A percentile compares a stretch with the other conserved stretches of the same genome.
Evolutionary conservation across 768 basidiomycete genomes (phyloP).

Genomic region (Tylopilus sp.): DNA sequence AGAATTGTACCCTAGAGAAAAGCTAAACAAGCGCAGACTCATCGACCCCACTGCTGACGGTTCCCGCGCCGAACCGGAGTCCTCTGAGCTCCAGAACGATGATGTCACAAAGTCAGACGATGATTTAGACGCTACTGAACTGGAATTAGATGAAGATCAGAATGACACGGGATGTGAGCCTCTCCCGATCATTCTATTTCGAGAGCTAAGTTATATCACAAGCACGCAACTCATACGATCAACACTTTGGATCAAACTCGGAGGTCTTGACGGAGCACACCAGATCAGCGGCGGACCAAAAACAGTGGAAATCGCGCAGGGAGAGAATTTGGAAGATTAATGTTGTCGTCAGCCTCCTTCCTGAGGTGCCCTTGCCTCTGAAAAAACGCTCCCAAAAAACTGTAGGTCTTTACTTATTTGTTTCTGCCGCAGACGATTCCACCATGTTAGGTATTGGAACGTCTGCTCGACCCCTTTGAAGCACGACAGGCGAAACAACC

Average conservation of each 20-base stretch:
- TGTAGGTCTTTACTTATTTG: constrained; percentile 17
- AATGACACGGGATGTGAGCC: constrained; percentile 17
- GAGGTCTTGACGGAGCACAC: constrained; percentile 45
- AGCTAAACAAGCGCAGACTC: constrained; percentile 65
- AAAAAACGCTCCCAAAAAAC: constrained; percentile 23
- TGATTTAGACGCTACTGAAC: constrained; percentile 28
- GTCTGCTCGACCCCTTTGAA: constrained; percentile 53
- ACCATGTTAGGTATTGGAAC: constrained; percentile 48
- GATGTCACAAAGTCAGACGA: constrained; percentile 14
- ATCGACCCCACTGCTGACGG: constrained; percentile 33
- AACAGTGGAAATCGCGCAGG: constrained; percentile 53
- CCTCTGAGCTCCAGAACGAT: constrained; percentile 5
- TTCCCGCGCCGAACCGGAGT: constrained; percentile 3
- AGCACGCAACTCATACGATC: constrained; percentile 54
- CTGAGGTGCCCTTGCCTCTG: constrained; percentile 37
- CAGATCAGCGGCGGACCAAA: constrained; percentile 50
- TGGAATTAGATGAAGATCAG: constrained; percentile 31
- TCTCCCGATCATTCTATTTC: neutral
- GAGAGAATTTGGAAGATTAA: constrained; percentile 52
- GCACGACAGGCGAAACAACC: constrained; percentile 51
- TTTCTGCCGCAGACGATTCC: neutral
- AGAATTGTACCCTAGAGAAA: constrained; percentile 42
- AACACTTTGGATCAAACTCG: constrained; percentile 68
- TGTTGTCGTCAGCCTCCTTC: constrained; percentile 43
- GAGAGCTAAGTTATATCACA: constrained; percentile 5